Percentiles rank a stretch among this genome's conserved stretches.
Conservation (phyloP, 1,284 basidiomycete genomes). For the Phellopilus nigrolimitatus region DNA sequence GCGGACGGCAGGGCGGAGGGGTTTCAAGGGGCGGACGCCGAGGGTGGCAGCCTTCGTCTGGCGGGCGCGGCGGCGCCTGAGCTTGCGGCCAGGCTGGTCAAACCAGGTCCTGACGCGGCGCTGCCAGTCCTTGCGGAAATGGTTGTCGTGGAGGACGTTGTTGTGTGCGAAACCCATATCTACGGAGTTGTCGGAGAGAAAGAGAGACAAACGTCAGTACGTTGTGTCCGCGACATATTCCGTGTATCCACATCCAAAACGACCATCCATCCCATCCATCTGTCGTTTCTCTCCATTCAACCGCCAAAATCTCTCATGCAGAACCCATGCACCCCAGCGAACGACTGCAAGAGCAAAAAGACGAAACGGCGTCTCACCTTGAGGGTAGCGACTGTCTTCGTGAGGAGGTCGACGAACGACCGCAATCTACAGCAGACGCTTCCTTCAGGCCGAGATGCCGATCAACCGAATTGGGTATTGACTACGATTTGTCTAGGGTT, state of each 20-base stretch:
- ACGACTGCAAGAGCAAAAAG: no score
- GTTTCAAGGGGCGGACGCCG: conserved; percentile 88
- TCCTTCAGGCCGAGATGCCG: no score
- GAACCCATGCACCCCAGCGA: not conserved
- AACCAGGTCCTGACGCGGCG: conserved; percentile 96
- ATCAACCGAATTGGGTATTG: no score
- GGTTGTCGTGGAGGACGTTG: conserved; percentile 90
- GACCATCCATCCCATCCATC: not conserved
- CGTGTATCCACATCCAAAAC: conserved; percentile 1
- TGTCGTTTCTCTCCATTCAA: not conserved
- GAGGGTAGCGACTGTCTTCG: no score
- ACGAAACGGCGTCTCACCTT: no score
- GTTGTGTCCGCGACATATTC: not conserved
- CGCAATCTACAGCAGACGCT: no score
- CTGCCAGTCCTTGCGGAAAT: conserved; percentile 99
- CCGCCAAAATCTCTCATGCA: not conserved
- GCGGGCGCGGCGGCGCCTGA: conserved; percentile 91
- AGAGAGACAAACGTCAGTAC: conserved; percentile 7
- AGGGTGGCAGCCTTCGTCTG: conserved; percentile 88
- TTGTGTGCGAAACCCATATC: conserved; percentile 77
- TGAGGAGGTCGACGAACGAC: no score
- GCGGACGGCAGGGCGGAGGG: conserved; percentile 96
- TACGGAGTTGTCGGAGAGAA: conserved; percentile 1
- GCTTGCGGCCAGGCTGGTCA: conserved; percentile 98
- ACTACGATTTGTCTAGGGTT: no score